Base-by-base conservation (phyloP, 148 eudicot species). In the Talinum fruticosum region DNA sequence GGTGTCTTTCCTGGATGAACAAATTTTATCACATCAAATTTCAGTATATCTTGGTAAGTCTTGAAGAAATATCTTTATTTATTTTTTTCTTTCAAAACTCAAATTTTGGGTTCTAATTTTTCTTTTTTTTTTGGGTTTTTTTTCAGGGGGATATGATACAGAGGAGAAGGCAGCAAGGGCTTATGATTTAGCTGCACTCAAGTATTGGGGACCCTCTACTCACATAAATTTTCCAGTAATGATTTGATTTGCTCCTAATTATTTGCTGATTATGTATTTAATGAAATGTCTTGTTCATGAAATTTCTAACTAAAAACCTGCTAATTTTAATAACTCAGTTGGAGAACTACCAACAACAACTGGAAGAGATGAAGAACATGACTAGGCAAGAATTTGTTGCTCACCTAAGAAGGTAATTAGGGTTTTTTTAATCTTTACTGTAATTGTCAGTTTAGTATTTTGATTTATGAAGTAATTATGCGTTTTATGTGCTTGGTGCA, bases 111-210 rank as follows among this genome's bases (percentile, higher is more conserved):
- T n/a, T n/a, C n/a, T n/a, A n/a, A n/a, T n/a, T n/a, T n/a, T 38
- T n/a, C 10, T 21, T 68, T 68, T 34, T 18, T 37, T 75, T n/a
- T n/a, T n/a, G n/a, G n/a, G n/a, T n/a, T 49, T 38, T 76, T 14
- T 57, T 34, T 53, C 78, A 94, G 98, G 98, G 32, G 98, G 98
- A 37, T 94, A 94, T 92, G 97, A 92, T 81, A 87, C 89, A 85
- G 97, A 92, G 82, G 98, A 90, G 61, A 94, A 94, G 79, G 97
- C 97, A 80, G 98, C 98, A 74, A 90, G 98, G 75, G 88, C 94
- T 72, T 93, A 93, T 79, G 98, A 93, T 88, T 77, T 87, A 76
- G 98, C 98, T 37, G 98, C 98, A 79, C 93, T 93, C 51, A 93
- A 93, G 84, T 93, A 93, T 47, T 93, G 98, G 98, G 97, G 98